Conservation (phyloP, 2,329 filamentous ascomycete genomes). For the Penicillium sp. region DNA sequence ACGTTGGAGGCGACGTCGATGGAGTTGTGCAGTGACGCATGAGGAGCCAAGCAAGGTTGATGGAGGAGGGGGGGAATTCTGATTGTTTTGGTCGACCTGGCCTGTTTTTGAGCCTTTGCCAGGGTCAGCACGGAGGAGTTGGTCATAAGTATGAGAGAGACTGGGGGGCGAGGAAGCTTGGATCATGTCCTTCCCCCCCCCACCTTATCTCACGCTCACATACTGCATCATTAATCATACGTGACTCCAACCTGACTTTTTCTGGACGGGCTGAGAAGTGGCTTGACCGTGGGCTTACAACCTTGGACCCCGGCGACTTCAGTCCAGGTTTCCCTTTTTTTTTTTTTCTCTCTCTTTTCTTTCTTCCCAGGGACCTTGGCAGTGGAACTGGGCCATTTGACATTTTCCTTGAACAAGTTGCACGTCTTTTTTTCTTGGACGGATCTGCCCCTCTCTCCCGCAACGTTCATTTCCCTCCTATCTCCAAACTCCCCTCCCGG, state of each 20-base stretch:
- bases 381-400: neutral
- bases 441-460: slow-evolving; percentile 16
- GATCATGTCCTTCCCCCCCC: slow-evolving; percentile 1
- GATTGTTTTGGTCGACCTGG: neutral
- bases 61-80: no score
- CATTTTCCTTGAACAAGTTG: neutral
- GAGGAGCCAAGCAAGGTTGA: neutral
- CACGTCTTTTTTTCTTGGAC: neutral
- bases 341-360: slow-evolving; percentile 4
- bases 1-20: neutral
- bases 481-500: neutral
- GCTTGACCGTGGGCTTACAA: neutral
- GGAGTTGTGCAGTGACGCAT: neutral
- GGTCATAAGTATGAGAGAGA: neutral
- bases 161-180: neutral
- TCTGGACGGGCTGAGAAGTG: neutral
- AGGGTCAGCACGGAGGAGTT: neutral
- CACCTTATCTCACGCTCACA: neutral
- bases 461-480: neutral
- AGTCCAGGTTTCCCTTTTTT: neutral
- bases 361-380: slow-evolving; percentile 1
- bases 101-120: neutral
- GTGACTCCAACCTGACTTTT: neutral
- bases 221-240: no score
- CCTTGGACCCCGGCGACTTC: slow-evolving; percentile 13